Evolutionary conservation across 345 rosid genomes (phyloP).

Genomic region (Boechera retrofracta): DNA sequence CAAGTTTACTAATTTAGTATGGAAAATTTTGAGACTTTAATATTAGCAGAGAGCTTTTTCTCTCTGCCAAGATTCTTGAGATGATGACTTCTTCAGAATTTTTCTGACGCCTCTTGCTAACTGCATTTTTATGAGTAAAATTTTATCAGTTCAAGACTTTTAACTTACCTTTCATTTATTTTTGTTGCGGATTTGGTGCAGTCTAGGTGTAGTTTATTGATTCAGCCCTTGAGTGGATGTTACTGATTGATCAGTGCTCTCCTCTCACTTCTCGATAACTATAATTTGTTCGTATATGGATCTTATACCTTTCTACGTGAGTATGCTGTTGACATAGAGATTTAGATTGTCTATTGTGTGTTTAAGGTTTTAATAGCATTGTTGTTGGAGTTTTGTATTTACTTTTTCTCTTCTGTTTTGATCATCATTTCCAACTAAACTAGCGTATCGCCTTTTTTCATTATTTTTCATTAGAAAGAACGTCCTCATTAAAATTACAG

Average conservation of each 20-base stretch:
- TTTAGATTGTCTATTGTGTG: background rate
- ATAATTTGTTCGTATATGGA: slow-evolving; percentile 29
- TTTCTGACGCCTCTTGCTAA: background rate
- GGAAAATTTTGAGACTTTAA: background rate
- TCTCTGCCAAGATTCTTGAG: slow-evolving; percentile 24
- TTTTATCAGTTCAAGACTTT: background rate
- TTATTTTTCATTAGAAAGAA: no score
- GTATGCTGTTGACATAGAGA: slow-evolving; percentile 15
- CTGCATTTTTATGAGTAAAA: background rate
- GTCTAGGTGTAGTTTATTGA: slow-evolving; percentile 54
- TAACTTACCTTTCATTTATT: background rate
- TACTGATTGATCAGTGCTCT: slow-evolving; percentile 52
- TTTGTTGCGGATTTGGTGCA: slow-evolving; percentile 40
- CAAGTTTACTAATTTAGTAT: background rate
- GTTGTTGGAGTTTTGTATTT: background rate
- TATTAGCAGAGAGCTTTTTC: background rate
- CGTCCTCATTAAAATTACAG: no score
- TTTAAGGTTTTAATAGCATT: slow-evolving; percentile 5
- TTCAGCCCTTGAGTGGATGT: slow-evolving; percentile 70
- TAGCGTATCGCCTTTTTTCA: background rate
- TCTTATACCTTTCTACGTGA: background rate
- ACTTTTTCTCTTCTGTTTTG: background rate
- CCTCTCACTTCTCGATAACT: slow-evolving; percentile 48
- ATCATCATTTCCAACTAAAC: background rate
- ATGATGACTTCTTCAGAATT: slow-evolving; percentile 12